phyloP scores from a whole-genome alignment of 345 rosid species.

The Rhodomyrtus tomentosa region DNA sequence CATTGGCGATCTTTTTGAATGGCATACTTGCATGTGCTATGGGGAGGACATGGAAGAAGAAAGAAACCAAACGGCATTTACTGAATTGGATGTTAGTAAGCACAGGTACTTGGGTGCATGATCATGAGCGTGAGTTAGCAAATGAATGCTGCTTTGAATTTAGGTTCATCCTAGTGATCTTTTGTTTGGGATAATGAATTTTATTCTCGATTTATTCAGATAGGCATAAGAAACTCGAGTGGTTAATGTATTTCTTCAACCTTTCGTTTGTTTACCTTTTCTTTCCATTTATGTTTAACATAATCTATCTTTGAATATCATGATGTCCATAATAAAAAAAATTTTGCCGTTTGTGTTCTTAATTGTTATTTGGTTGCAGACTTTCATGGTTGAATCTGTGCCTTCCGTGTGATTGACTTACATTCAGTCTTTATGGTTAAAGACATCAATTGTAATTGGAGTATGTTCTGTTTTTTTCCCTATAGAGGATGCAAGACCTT shows the following conservation, averaged over 20 bases:
- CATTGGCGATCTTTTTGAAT: not conserved
- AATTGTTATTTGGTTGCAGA: not conserved
- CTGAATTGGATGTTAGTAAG: not conserved
- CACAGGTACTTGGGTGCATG: not conserved
- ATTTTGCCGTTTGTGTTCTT: not conserved
- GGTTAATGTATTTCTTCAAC: not conserved
- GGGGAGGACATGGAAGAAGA: not conserved
- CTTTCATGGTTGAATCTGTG: not conserved
- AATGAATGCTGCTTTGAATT: not conserved
- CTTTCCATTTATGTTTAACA: not conserved
- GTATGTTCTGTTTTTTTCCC: not conserved
- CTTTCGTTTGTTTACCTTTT: not conserved
- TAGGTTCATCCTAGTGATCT: not conserved
- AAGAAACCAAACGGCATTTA: not conserved
- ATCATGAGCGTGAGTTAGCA: not conserved
- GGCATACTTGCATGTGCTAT: not conserved
- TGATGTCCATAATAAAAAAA: not conserved
- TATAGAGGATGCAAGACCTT: conserved; percentile 84
- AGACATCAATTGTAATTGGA: not conserved
- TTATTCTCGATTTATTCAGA: not conserved
- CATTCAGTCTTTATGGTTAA: not conserved
- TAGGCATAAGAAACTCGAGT: not conserved
- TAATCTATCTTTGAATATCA: not conserved
- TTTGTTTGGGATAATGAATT: not conserved
- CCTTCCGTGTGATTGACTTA: not conserved